Evolutionary conservation across 1,284 basidiomycete genomes (phyloP), one percentile per base, ranked within the genome.

Genomic region (Violaceomyces palustris): DNA sequence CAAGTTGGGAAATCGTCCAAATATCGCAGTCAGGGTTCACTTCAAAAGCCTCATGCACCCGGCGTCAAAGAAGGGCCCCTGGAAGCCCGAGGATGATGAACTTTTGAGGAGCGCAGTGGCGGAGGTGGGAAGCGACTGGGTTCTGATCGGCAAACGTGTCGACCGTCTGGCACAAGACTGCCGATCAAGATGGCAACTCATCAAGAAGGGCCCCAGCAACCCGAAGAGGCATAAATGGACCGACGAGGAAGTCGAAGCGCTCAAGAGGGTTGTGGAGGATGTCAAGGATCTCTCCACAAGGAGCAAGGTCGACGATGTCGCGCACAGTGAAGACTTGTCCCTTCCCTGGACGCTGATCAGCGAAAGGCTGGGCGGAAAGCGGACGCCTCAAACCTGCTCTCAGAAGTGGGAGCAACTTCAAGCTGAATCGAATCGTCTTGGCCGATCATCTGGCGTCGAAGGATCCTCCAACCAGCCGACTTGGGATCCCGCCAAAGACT

Each of bases 11-110:
- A 46, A 34, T 25, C 48, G 57, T 7, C 44, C 57, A 45, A 60
- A 60, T 49, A 55, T 55, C 15, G 42, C 51, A 17, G 57, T 60
- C 3, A 51, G 57, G 15, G 17, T 51, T 18, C 57, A 55, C 49
- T 40, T 60, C 28, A 42, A 49, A 22, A 51, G 46, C 42, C 45
- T 49, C 47, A 43, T 55, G 39, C 56, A 54, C 34, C 58, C 49
- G 39, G 50, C 46, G 45, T 54, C 45, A 8, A 33, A 45, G 10
- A 50, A 56, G 42, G 58, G 53, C 27, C 45, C 42, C 35, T 61
- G 52, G 46, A 56, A 49, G 18, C 36, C 45, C n/a, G 52, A 52
- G 32, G 58, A 61, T 21, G 50, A 50, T 31, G 15, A 42, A 27
- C 49, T 52, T 50, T 50, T 56, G 30, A 44, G 45, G 19, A 17